These are phyloP conservation scores for Jatropha curcas DNA, from an alignment of 345 rosid genomes.

Conservation along the genomic window DNA sequence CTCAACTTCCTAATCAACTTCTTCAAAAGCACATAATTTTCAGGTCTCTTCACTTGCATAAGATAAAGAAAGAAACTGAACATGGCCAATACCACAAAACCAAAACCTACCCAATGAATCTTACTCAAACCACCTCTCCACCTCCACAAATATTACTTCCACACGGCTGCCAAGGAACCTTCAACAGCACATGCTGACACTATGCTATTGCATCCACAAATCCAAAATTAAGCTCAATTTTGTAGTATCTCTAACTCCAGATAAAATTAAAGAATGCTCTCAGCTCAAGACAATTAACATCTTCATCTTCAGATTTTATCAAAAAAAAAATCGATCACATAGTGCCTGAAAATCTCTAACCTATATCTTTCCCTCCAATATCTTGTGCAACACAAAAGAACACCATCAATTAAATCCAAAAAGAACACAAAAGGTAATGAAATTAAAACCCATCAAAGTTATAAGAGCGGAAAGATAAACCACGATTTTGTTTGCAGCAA, in stretches of 20 bases:
- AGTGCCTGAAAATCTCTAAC: not conserved
- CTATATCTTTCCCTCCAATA: not conserved
- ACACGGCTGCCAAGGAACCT: not conserved
- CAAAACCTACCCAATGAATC: not conserved
- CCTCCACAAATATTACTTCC: not conserved
- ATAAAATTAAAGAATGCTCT: not conserved
- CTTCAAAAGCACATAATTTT: not conserved
- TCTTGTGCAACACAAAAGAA: not conserved
- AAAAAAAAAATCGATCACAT: not conserved
- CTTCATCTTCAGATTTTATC: not conserved
- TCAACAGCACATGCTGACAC: not conserved
- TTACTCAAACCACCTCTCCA: not conserved
- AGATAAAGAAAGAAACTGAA: too few relatives aligned
- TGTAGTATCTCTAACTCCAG: not conserved
- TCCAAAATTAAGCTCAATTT: not conserved
- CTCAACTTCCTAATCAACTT: not conserved
- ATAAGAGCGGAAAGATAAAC: not conserved
- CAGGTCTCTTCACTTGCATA: not conserved
- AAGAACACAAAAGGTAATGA: not conserved
- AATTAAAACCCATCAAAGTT: not conserved
- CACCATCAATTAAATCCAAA: not conserved
- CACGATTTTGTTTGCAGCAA: too few relatives aligned
- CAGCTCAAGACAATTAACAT: not conserved
- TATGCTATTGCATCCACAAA: not conserved
- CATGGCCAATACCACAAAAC: not conserved